phyloP scores from a whole-genome alignment of 192 early-diverging fungal genomes.

The Fimicolochytrium jonesii region DNA sequence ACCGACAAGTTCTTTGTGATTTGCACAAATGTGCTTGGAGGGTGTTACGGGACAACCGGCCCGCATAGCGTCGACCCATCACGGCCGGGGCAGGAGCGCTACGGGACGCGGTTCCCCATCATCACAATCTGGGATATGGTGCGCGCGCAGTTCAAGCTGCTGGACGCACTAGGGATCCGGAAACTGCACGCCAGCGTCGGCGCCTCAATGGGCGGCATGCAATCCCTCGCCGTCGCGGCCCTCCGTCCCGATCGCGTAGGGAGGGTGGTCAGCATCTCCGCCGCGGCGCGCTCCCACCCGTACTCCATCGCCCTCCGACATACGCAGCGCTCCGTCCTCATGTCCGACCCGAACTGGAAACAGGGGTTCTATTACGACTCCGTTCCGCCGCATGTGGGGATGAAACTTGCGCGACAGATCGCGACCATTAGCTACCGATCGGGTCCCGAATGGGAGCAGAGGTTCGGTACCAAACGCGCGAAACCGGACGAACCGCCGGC shows the following conservation, averaged over 20 bases:
- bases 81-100: constrained; percentile 66
- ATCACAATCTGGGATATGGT: constrained; percentile 95
- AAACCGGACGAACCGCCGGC: constrained; percentile 70
- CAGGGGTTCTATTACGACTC: constrained; percentile 89
- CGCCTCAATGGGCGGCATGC: constrained; percentile 92
- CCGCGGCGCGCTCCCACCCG: constrained; percentile 90
- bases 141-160: constrained; percentile 83
- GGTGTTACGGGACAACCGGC: constrained; percentile 94
- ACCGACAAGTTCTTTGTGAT: constrained; percentile 93
- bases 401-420: constrained; percentile 93
- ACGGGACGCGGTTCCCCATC: constrained; percentile 87
- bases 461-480: constrained; percentile 83
- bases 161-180: constrained; percentile 74
- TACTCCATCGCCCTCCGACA: constrained; percentile 93
- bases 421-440: constrained; percentile 91
- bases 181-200: constrained; percentile 87
- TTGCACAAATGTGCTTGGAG: constrained; percentile 94
- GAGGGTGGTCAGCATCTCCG: constrained; percentile 79
- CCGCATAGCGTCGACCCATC: constrained; percentile 76
- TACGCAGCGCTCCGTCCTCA: constrained; percentile 87
- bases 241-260: constrained; percentile 80
- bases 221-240: constrained; percentile 78
- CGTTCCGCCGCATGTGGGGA: constrained; percentile 83
- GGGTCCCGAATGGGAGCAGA: constrained; percentile 95
- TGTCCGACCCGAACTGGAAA: constrained; percentile 95